phyloP scores from a whole-genome alignment of 148 eudicot species.

The Hydrangea macrophylla region DNA sequence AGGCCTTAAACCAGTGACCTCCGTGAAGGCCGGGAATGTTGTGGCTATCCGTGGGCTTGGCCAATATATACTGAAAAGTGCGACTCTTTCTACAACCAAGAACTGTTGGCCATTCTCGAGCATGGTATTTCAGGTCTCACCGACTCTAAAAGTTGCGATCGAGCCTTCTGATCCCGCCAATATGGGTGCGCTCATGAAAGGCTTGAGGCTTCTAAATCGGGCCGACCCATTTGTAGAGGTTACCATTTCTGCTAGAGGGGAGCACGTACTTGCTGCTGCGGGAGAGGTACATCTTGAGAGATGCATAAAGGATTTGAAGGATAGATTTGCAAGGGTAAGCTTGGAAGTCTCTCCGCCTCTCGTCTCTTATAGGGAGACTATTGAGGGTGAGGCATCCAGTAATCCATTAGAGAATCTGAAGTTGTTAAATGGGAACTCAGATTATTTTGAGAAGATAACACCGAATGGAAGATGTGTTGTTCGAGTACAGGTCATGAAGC shows the following conservation, averaged over 20 bases:
- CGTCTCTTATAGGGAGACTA: conserved; percentile 84
- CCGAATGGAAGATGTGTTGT: conserved; percentile 92
- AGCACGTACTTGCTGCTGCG: conserved; percentile 93
- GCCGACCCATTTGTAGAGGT: conserved; percentile 99
- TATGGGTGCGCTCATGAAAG: conserved; percentile 90
- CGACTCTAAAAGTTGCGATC: conserved; percentile 89
- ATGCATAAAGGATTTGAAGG: conserved; percentile 86
- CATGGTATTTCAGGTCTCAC: conserved; percentile 89
- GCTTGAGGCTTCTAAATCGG: conserved; percentile 74
- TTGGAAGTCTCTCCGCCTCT: conserved; percentile 92
- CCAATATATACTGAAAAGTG: conserved; percentile 85
- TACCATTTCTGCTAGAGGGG: conserved; percentile 83
- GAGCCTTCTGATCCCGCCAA: conserved; percentile 95
- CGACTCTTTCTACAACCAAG: conserved; percentile 80
- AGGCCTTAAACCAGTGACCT: conserved; percentile 62
- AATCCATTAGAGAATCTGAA: conserved; percentile 64
- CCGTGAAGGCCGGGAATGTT: conserved; percentile 77
- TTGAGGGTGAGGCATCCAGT: conserved; percentile 67
- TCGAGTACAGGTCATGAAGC: conserved; percentile 76
- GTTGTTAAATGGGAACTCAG: conserved; percentile 42
- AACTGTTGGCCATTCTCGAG: conserved; percentile 96
- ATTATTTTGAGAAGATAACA: conserved; percentile 68
- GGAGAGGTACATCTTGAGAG: conserved; percentile 96
- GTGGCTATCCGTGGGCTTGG: conserved; percentile 94
- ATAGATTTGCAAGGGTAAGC: conserved; percentile 82